Evolutionary conservation across 495 filamentous ascomycete species (phyloP), one percentile per base, ranked within the genome.

Genomic region (Penicillium verhagenii): DNA sequence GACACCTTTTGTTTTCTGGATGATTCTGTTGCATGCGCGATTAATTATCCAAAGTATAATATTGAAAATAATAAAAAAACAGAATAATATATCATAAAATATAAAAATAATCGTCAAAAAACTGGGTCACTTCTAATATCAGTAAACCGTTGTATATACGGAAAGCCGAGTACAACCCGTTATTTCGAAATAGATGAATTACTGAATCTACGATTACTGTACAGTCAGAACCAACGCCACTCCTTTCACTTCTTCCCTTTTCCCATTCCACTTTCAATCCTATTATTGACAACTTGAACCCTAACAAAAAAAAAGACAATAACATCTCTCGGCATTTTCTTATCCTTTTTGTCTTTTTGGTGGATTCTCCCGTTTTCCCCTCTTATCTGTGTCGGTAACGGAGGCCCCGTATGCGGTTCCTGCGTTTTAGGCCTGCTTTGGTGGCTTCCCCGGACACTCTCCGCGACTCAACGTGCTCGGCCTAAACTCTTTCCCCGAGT

Each of bases 371-470:
- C 35, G n/a, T 49, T 47, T 20, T 49, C 43, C 35, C 20, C 46
- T 45, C 42, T 16, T 46, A 24, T 45, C 26, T 56, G n/a, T 16
- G 19, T 23, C 50, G 21, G 16, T 23, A 18, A 35, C 46, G 25
- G 46, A 48, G 46, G 42, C 42, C 40, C 43, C 44, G 33, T 46
- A 43, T 33, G 45, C 38, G 46, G 53, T 56, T 43, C 53, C 47
- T 56, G 53, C 46, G 47, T 50, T 49, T 49, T 16, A 48, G 23
- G 28, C 37, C 33, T 47, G 31, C 45, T 38, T 42, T 44, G 44
- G 47, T 52, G 52, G 35, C 46, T 62, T 62, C 59, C 59, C 59
- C 59, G 59, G 59, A 62, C 55, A 37, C 55, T 61, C 54, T 53
- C 52, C 55, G 55, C 54, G 43, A 60, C 57, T 58, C 42, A 55